Evolutionary conservation across 495 filamentous ascomycete species (phyloP), one percentile per base, ranked within the genome.

Genomic region (Choiromyces venosus): DNA sequence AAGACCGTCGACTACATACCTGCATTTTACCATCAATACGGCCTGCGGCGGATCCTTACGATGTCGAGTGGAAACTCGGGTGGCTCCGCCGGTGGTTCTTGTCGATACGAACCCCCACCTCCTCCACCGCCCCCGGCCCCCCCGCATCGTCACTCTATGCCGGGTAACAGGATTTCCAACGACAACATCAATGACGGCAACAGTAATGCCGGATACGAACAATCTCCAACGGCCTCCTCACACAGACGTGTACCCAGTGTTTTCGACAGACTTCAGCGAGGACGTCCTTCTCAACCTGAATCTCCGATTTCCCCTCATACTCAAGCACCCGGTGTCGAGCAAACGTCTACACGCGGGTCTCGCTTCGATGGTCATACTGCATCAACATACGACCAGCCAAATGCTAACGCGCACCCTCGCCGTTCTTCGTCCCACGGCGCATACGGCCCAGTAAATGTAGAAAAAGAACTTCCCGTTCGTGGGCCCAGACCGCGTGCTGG

Each of bases 61-160:
- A 61, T 61, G 52, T 61, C 52, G 52, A 61, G 52, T 61, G 52
- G 52, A 61, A 61, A 33, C 52, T 61, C 52, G 52, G 52, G 33
- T 33, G 12, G 52, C 52, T 61, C 25, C 52, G 12, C 52, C 52
- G 12, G 52, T 18, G 52, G 52, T 61, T 25, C 52, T 33, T 61
- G 33, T 33, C 52, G 25, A 16, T 61, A 61, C 33, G 52, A 61
- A 33, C 52, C 52, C 52, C 52, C 52, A 61, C 52, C 52, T 29
- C 52, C 52, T 61, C 52, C 52, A 61, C 52, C 52, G 25, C 52
- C 52, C 12, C 52, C 52, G 2, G 25, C 52, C 52, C 52, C 25
- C 52, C 52, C 52, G 25, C 52, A 61, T 61, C 52, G 33, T 61
- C 52, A 12, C 52, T 29, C 52, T 61, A 25, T 33, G 52, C 52